Base-by-base conservation (phyloP, 176 grass and related monocot species). In the Urochloa ruziziensis region DNA sequence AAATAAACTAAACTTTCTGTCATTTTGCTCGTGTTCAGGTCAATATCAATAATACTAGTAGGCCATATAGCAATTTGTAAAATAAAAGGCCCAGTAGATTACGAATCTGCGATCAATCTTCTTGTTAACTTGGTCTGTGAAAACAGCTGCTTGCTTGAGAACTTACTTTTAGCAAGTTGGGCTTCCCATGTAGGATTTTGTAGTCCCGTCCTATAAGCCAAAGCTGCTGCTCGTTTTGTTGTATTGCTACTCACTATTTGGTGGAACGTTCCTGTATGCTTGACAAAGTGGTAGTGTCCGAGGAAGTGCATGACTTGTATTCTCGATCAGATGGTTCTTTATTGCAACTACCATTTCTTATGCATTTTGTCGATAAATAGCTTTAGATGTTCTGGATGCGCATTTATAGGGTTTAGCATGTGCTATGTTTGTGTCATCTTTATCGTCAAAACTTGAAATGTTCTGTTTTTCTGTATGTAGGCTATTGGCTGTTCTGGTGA, bases 251-350 rank as follows among this genome's bases (percentile, higher is more conserved):
- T 74, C 33, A 39, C 56, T 28, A 29, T 40, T 35, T 44, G 14
- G 54, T 82, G 48, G 18, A 68, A 72, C 16, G 39, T 83, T 61
- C 54, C 21, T 60, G 37, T 27, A 47, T 74, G 66, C 46, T 28
- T 75, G 28, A 75, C 75, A 0, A 4, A 49, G 6, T 16, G 32
- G 7, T 42, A 52, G 49, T 19, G 49, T 52, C 17, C 54, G 34
- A 64, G 33, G 56, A 33, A 71, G 6, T 56, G n/a, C 24, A 32
- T 27, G 65, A 56, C 40, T 70, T 46, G n/a, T 46, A 43, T 70
- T 63, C 64, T 62, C 64, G 56, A 57, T 54, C 34, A 73, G 80
- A 88, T 72, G 73, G 62, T 88, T 63, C 71, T 19, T 25, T 63
- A 40, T 62, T 71, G 44, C 29, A 83, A 54, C 69, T 44, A 21